Base-by-base conservation (phyloP, 441 rosid species). In the Sinapis alba region DNA sequence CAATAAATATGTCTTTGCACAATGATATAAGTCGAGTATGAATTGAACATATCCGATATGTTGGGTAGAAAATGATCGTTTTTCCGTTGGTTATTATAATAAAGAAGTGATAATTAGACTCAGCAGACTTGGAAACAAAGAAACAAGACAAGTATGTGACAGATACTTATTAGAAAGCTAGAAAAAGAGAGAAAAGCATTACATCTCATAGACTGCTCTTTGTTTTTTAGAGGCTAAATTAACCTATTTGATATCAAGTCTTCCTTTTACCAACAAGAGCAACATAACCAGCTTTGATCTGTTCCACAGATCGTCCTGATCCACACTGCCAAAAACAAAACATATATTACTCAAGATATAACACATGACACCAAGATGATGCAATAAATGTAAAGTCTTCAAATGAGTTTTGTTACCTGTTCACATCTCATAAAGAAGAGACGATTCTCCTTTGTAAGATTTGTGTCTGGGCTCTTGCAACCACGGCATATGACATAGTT, bases 221-320 rank as follows among this genome's bases (percentile, higher is more conserved):
- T 28, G 7, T 28, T 28, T 8, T 28, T 28, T 5, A 6, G 6
- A 1, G 88, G 0, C 4, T 19, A 8, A 19, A n/a, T n/a, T n/a
- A n/a, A 53, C 5, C 13, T 19, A 26, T 58, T 58, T 26, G 19
- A 19, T 80, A 69, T 84, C 67, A 90, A 41, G 95, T 83, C 66
- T 84, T 92, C 73, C 97, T 87, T 20, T 97, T 90, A 36, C 95
- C 90, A 71, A 90, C 96, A 70, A 90, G 97, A 5, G 90, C 97
- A 82, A 90, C 96, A 50, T 88, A 92, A 60, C 94, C 94, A 69
- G 92, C 90, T 82, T 86, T 92, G 74, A 90, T 92, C 16, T 83
- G 93, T 38, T 94, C 90, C 72, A 92, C 98, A 26, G 99, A 93
- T 75, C 98, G 82, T 69, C 91, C 95, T 43, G 96, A 95, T 21